Percentiles rank a stretch among this genome's conserved stretches.
phyloP scores from a whole-genome alignment of 192 early-diverging fungal species.

The Haplosporangium gracile region DNA sequence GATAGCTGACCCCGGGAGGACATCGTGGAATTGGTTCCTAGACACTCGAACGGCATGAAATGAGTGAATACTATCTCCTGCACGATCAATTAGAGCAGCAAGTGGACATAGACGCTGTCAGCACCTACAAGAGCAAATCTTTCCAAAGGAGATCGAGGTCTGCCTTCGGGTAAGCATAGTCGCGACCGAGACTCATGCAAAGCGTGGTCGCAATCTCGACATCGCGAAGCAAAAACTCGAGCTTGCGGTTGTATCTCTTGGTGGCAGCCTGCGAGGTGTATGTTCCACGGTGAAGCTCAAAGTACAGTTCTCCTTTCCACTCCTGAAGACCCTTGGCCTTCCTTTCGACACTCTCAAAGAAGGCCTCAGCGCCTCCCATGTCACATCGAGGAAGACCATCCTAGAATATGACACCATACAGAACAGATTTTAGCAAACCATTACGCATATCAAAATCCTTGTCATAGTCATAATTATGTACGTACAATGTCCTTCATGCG shows the following conservation, averaged over 20 bases:
- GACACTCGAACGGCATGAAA: neutral
- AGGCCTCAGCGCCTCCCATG: constrained; percentile 82
- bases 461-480: neutral
- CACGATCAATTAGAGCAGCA: neutral
- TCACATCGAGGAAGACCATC: constrained; percentile 82
- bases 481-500: constrained; percentile 79
- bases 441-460: neutral
- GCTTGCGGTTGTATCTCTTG: constrained; percentile 89
- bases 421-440: neutral
- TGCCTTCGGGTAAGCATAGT: constrained; percentile 74
- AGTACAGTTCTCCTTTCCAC: constrained; percentile 99
- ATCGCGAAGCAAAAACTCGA: constrained; percentile 88
- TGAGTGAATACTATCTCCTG: neutral
- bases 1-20: constrained; percentile 93
- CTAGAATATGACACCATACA: constrained; percentile 31
- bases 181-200: neutral
- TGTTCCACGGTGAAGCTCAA: constrained; percentile 98
- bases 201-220: constrained; percentile 80
- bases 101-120: too few species aligned
- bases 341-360: constrained; percentile 86
- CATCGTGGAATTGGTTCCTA: constrained; percentile 97
- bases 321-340: constrained; percentile 75
- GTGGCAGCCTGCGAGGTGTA: constrained; percentile 93
- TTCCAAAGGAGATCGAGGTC: constrained; percentile 92
- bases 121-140: constrained; percentile 78